These are phyloP conservation scores for Pseudovirgaria hyperparasitica DNA, from an alignment of 2,329 filamentous ascomycete species.

Conservation along the genomic window DNA sequence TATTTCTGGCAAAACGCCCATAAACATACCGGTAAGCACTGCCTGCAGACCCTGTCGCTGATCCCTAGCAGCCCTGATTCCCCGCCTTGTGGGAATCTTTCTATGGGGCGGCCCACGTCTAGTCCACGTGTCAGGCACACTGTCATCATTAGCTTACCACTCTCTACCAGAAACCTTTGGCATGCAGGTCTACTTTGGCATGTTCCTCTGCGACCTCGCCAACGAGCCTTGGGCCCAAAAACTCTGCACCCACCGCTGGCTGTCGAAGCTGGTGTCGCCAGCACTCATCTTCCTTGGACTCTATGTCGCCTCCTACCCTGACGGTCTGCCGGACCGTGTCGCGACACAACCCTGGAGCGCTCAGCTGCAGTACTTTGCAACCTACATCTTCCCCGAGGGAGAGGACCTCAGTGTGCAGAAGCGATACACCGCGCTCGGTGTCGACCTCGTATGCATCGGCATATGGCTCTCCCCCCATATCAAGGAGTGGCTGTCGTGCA, in stretches of 20 bases:
- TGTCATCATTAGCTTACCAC: constrained; percentile 5
- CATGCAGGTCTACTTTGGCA: constrained; percentile 38
- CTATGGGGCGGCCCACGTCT: no score
- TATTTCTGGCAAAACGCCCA: constrained; percentile 37
- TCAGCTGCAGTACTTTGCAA: constrained; percentile 26
- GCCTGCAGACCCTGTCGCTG: no score
- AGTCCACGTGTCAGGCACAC: no score
- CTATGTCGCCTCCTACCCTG: constrained; percentile 37
- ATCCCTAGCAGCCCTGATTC: no score
- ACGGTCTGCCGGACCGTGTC: constrained; percentile 27
- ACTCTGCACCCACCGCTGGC: constrained; percentile 27
- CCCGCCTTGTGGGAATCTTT: no score
- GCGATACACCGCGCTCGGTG: constrained; percentile 34
- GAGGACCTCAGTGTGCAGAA: constrained; percentile 30
- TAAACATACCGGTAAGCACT: constrained; percentile 31
- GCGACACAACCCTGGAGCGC: constrained; percentile 39
- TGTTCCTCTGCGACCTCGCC: constrained; percentile 39
- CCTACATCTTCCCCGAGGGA: constrained; percentile 34
- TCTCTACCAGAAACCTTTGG: constrained; percentile 37
- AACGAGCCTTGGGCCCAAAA: constrained; percentile 28
- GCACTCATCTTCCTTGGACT: constrained; percentile 31
- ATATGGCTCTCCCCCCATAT: constrained; percentile 38
- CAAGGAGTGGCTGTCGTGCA: constrained; percentile 37
- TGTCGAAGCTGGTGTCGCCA: constrained; percentile 25
- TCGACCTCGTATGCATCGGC: constrained; percentile 37